Base-by-base conservation (phyloP, 371 early-diverging fungal species). In the Apophysomyces elegans region DNA sequence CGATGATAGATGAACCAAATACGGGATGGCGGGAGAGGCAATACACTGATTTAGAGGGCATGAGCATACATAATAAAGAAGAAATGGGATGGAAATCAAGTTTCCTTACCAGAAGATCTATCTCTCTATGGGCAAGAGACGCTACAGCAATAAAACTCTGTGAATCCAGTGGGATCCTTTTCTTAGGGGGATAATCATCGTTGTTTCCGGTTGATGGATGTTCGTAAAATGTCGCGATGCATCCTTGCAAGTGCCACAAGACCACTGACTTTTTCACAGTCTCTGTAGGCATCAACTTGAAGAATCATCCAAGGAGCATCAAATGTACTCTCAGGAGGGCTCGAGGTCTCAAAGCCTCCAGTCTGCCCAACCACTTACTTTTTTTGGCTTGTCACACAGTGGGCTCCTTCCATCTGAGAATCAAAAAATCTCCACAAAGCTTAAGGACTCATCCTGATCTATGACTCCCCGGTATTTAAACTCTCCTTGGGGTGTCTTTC, bases 1-100 rank as follows among this genome's bases (percentile, higher is more conserved):
- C n/a, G 86, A 88, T 21, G 95, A 90, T 60, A 98, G 78, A 71
- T 62, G 36, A 5, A 58, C 36, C 43, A 83, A 61, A 50, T 66
- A 75, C 8, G 65, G 70, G n/a, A 83, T 59, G 1, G 84, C 78
- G n/a, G 84, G 78, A 8, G 62, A 14, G 12, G 79, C 67, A 56
- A 83, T 79, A 37, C 62, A 73, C 84, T 83, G 62, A 26, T 8
- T 4, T 37, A 32, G 0, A 38, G 41, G 39, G 14, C 18, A 21
- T 46, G 8, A 9, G n/a, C 47, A 47, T 46, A 41, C 7, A 18
- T 32, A 26, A 2, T 2, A 26, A 3, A 2, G 32, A 3, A 26
- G 32, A 26, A 26, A 26, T 26, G 2, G 32, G 2, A 26, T 26
- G 32, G 32, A 26, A 26, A 26, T 3, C 32, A 26, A 26, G 32